Percentiles rank a stretch among this genome's conserved stretches.
Conservation (phyloP, 495 filamentous ascomycete genomes). For the Chaetomidium leptoderma region DNA sequence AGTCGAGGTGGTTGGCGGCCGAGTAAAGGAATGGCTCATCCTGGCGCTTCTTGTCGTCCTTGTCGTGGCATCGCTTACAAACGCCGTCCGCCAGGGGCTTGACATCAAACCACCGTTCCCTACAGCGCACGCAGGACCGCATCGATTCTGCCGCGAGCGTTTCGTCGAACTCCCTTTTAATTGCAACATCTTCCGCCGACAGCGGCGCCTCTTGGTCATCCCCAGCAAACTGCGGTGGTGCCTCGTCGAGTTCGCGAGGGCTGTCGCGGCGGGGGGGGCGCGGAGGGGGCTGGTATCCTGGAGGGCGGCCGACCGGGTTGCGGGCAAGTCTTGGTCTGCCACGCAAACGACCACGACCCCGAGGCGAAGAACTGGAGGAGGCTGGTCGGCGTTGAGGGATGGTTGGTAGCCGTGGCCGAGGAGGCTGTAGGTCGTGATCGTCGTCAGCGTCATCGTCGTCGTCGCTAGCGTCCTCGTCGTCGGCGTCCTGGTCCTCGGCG, state of each 20-base stretch:
- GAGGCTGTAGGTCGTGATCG: background rate
- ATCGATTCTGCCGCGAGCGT: background rate
- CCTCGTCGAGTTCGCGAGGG: background rate
- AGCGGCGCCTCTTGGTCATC: background rate
- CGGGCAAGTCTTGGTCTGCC: background rate
- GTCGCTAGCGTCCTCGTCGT: background rate
- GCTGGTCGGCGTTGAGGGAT: background rate
- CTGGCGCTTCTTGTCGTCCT: background rate
- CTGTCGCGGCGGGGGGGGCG: background rate
- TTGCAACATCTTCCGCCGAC: background rate
- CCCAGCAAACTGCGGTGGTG: background rate
- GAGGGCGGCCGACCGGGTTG: background rate
- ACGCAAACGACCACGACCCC: background rate
- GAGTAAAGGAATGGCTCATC: background rate
- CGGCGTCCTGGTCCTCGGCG: too few species aligned
- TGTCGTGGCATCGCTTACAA: conserved; percentile 1
- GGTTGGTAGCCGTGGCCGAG: background rate
- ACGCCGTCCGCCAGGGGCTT: background rate
- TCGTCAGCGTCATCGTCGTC: background rate
- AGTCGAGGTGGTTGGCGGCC: background rate
- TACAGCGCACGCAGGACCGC: background rate
- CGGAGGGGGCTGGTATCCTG: background rate
- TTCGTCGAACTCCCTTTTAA: background rate
- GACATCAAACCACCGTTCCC: background rate
- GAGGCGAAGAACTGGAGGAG: background rate